phyloP scores from a whole-genome alignment of 345 rosid genomes.

The Brassica rapa region DNA sequence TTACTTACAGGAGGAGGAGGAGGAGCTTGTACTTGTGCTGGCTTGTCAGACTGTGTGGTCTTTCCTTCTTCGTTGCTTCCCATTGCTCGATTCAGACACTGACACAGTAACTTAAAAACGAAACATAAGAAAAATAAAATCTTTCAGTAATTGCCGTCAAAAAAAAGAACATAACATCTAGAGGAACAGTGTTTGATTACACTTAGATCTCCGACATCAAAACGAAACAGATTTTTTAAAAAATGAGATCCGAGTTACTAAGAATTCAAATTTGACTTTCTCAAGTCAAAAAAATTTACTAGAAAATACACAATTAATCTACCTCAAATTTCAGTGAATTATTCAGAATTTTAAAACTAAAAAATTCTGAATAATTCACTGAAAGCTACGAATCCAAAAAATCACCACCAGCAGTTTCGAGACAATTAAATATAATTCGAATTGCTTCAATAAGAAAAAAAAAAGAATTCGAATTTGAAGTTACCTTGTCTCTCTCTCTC shows the following conservation, averaged over 20 bases:
- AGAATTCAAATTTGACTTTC: neutral
- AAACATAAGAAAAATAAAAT: neutral
- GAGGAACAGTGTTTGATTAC: neutral
- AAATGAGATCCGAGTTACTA: constrained; percentile 23
- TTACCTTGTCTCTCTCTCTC: neutral
- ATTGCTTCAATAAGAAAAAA: neutral
- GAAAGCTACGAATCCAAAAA: neutral
- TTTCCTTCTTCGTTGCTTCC: constrained; percentile 72
- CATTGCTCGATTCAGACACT: constrained; percentile 45
- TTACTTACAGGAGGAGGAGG: constrained; percentile 48
- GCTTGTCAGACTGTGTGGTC: constrained; percentile 58
- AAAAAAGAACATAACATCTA: neutral
- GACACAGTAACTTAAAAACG: neutral
- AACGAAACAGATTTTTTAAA: neutral
- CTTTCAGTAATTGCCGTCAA: neutral
- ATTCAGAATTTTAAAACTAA: neutral
- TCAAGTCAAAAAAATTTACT: neutral
- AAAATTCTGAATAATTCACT: neutral
- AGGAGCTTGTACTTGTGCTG: constrained; percentile 34
- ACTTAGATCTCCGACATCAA: constrained; percentile 18
- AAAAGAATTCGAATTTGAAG: neutral
- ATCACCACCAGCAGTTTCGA: neutral
- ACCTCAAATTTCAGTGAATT: neutral
- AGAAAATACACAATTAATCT: neutral
- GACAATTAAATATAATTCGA: neutral